These are phyloP conservation scores for Trichosporon sp. DNA, from an alignment of 1,284 basidiomycete genomes.

Conservation along the genomic window DNA sequence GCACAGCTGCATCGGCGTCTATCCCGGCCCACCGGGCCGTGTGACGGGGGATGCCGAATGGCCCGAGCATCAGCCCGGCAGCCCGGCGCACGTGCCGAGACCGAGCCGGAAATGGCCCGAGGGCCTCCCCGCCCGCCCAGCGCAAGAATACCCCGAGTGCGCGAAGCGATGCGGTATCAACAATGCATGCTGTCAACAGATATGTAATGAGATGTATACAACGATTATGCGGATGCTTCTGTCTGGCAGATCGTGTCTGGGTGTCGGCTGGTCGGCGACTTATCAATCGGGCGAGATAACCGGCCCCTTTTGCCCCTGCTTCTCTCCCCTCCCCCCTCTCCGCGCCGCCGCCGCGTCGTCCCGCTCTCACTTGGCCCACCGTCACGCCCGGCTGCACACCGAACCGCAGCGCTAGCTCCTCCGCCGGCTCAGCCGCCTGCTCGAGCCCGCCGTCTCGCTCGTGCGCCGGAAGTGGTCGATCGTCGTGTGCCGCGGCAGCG, in stretches of 20 bases:
- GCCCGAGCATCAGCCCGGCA: background rate
- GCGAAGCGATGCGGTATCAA: background rate
- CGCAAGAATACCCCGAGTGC: background rate
- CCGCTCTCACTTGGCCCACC: no score
- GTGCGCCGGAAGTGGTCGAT: conserved; percentile 2
- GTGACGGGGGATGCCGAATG: background rate
- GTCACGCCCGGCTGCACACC: background rate
- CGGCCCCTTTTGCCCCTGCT: background rate
- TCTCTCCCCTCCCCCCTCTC: background rate
- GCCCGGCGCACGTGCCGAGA: background rate
- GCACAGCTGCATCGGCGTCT: background rate
- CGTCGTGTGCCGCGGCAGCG: conserved; percentile 24
- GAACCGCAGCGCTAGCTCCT: background rate
- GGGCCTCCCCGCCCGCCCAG: no score
- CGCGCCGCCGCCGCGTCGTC: no score
- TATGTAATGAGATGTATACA: background rate
- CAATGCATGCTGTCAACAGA: background rate
- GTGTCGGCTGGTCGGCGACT: background rate
- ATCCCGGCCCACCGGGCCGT: background rate
- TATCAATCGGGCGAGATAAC: background rate
- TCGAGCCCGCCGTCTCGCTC: background rate
- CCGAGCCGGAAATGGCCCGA: conserved; percentile 3
- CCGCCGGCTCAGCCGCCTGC: background rate
- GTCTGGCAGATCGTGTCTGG: background rate
- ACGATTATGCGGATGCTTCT: background rate